Conservation (phyloP, 2,329 filamentous ascomycete genomes). For the Fusarium sp. region DNA sequence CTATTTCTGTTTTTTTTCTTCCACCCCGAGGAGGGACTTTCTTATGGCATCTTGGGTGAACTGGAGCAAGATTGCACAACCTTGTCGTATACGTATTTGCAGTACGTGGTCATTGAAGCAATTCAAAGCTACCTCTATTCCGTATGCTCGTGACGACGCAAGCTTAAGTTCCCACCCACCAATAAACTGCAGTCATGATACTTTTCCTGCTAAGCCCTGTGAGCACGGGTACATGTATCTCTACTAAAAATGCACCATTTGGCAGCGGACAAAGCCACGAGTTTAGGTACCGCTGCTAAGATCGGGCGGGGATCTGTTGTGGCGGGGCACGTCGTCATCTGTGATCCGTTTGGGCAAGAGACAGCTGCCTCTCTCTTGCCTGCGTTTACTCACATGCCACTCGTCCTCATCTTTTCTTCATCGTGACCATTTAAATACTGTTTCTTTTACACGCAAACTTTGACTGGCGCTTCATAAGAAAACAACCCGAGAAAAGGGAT, state of each 20-base stretch:
- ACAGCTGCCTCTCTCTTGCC: conserved; percentile 20
- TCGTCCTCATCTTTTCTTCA: neutral
- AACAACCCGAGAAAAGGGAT: neutral
- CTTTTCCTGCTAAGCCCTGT: conserved; percentile 14
- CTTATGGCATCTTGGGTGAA: neutral
- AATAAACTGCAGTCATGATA: conserved; percentile 13
- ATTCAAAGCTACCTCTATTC: neutral
- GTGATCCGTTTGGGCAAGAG: conserved; percentile 35
- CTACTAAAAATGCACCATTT: neutral
- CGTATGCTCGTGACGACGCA: conserved; percentile 31
- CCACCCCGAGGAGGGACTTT: no score
- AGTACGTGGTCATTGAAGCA: conserved; percentile 24
- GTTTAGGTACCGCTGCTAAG: conserved; percentile 28
- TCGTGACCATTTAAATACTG: conserved; percentile 7
- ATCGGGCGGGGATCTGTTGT: conserved; percentile 19
- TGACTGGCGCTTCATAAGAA: neutral
- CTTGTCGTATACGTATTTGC: conserved; percentile 26
- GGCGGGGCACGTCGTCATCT: conserved; percentile 44
- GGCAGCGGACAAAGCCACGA: neutral
- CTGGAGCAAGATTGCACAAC: neutral
- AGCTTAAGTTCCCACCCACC: conserved; percentile 3
- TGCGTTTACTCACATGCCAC: conserved; percentile 31
- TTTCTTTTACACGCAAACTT: conserved; percentile 1
- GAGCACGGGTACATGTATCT: conserved; percentile 8
- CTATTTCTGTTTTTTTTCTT: no score